Conservation (phyloP, 2,329 filamentous ascomycete genomes). For the Akanthomyces uredinophilus region DNA sequence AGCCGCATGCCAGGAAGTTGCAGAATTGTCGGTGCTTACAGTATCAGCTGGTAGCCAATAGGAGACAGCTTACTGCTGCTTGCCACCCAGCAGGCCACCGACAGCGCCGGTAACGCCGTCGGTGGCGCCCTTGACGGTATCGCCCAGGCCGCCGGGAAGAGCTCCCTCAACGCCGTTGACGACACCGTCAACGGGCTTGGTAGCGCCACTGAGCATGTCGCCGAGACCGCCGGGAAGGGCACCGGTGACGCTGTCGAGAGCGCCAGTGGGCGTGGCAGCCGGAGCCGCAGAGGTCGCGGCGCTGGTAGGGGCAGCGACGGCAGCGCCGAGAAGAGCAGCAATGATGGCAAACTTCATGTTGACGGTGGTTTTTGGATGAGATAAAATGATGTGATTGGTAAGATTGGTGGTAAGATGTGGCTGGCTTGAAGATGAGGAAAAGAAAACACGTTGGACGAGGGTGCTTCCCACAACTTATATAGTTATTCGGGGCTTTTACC, state of each 20-base stretch:
- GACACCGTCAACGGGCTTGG: background rate
- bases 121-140: background rate
- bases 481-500: background rate
- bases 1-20: background rate
- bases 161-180: background rate
- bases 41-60: background rate
- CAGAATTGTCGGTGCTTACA: background rate
- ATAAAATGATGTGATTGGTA: background rate
- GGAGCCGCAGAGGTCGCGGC: background rate
- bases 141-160: background rate
- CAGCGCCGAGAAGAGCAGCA: background rate
- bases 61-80: no score
- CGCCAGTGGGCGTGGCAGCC: background rate
- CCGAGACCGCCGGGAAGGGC: background rate
- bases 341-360: constrained; percentile 6
- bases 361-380: background rate
- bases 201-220: no score
- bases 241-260: background rate
- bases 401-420: background rate
- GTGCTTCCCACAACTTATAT: background rate
- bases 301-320: background rate
- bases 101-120: no score
- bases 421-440: background rate
- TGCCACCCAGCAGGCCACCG: background rate
- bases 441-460: no score